phyloP scores from a whole-genome alignment of 108 stramenopile species.

The Fragilaria radians region DNA sequence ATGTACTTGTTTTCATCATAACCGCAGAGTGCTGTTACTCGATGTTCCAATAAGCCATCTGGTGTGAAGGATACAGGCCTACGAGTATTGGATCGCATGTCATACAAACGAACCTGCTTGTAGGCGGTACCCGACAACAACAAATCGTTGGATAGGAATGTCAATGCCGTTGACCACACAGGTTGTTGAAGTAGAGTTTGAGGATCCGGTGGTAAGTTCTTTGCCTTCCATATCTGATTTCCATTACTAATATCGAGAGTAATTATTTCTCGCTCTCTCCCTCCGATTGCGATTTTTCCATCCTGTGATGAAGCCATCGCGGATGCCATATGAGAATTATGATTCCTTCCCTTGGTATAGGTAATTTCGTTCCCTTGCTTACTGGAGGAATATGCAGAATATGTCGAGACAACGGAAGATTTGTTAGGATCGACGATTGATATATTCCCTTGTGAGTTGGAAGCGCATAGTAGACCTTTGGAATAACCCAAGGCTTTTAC shows the following conservation, averaged over 20 bases:
- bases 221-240: constrained; percentile 66
- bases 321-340: constrained; percentile 49
- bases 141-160: constrained; percentile 32
- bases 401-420: constrained; percentile 19
- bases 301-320: constrained; percentile 32
- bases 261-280: constrained; percentile 64
- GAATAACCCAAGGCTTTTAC: neutral
- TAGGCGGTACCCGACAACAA: constrained; percentile 76
- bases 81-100: constrained; percentile 53
- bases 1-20: constrained; percentile 32
- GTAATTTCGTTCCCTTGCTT: constrained; percentile 29
- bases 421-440: constrained; percentile 20
- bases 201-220: constrained; percentile 80
- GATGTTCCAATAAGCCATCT: constrained; percentile 41
- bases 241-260: constrained; percentile 60
- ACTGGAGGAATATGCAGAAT: constrained; percentile 24
- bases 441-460: constrained; percentile 27
- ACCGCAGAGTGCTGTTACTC: constrained; percentile 63
- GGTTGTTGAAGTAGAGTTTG: constrained; percentile 78
- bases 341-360: constrained; percentile 48
- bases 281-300: constrained; percentile 50
- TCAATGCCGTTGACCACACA: constrained; percentile 66
- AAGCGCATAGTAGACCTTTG: constrained; percentile 22
- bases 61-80: constrained; percentile 60
- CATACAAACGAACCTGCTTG: constrained; percentile 75